Percentiles rank a stretch among this genome's conserved stretches.
phyloP scores from a whole-genome alignment of 257 asterid species.

The Nicotiana tomentosiformis region DNA sequence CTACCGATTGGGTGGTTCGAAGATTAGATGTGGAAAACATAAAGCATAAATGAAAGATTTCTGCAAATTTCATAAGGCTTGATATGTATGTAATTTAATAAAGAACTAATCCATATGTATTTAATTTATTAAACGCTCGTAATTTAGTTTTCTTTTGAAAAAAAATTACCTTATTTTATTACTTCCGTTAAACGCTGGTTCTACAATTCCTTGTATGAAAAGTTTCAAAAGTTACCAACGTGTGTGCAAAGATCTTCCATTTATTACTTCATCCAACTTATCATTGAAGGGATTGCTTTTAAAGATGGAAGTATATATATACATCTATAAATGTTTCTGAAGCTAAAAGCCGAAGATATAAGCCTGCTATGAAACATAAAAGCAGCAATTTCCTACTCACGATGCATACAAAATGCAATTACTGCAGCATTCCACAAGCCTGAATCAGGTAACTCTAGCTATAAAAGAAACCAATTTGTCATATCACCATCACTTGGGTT shows the following conservation, averaged over 20 bases:
- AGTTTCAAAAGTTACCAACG: not conserved
- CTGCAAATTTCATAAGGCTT: not conserved
- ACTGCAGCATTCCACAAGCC: conserved; percentile 12
- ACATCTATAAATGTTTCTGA: not conserved
- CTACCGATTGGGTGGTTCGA: not conserved
- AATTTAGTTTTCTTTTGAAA: not conserved
- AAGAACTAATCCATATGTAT: not conserved
- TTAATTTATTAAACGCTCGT: not conserved
- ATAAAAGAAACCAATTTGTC: conserved; percentile 5
- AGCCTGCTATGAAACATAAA: conserved; percentile 8
- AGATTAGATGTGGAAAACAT: not conserved
- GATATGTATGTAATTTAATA: too few relatives aligned
- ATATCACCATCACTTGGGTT: conserved; percentile 6
- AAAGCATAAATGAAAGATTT: not conserved
- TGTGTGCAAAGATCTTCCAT: not conserved
- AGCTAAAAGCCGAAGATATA: not conserved
- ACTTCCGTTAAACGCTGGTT: not conserved
- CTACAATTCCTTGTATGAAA: not conserved
- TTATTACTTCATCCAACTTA: not conserved
- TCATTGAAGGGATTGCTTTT: not conserved
- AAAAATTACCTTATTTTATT: not conserved
- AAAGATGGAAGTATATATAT: not conserved
- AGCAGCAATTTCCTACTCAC: conserved; percentile 20
- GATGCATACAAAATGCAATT: conserved; percentile 20
- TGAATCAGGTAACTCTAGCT: conserved; percentile 14